A percentile compares a stretch with the other conserved stretches of the same genome.
Conservation (phyloP, 306 rosid species). For the Ormosia emarginata region DNA sequence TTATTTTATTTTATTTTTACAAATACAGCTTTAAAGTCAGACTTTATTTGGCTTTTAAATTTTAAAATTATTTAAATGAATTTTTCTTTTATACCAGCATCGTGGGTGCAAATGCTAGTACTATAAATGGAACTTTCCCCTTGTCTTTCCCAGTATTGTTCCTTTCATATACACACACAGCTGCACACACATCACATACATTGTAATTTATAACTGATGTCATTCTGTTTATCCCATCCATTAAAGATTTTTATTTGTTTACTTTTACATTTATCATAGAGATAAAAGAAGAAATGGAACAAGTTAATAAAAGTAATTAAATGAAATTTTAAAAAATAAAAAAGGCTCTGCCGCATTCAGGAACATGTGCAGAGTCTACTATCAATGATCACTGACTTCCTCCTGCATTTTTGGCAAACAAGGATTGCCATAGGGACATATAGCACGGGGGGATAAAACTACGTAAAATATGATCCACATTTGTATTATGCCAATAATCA, state of each 20-base stretch:
- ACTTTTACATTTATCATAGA: neutral
- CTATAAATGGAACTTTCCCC: too few species aligned
- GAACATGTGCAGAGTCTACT: neutral
- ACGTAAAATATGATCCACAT: neutral
- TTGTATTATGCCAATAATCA: neutral
- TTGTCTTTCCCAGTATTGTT: too few species aligned
- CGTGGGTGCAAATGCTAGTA: too few species aligned
- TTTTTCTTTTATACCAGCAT: too few species aligned
- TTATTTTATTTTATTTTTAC: too few species aligned
- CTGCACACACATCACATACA: too few species aligned
- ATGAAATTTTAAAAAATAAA: too few species aligned
- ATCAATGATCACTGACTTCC: neutral
- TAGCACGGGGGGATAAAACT: neutral
- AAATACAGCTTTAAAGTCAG: too few species aligned
- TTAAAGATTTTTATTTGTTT: neutral
- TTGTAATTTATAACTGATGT: neutral
- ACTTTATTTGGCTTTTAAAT: too few species aligned
- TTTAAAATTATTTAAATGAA: too few species aligned
- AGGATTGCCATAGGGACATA: neutral
- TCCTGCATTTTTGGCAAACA: neutral
- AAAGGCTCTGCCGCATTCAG: neutral
- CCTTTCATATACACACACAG: too few species aligned
- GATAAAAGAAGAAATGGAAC: neutral
- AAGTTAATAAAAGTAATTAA: neutral
- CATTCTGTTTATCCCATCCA: neutral